Evolutionary conservation across 2,329 filamentous ascomycete species (phyloP), one percentile per base, ranked within the genome.

Genomic region (Lachnum nothofagi): DNA sequence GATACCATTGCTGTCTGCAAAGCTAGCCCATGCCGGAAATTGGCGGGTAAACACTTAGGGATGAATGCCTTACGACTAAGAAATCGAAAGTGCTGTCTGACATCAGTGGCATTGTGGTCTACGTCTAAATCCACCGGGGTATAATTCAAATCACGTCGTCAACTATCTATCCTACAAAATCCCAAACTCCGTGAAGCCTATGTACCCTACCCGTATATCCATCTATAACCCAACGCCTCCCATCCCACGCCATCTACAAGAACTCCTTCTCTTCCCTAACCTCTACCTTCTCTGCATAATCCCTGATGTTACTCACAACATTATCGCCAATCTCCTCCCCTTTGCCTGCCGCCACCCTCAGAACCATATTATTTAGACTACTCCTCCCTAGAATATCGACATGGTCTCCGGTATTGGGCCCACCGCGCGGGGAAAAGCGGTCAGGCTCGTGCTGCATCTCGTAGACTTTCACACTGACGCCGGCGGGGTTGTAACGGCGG

Each of bases 401-500:
- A 64, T 98, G 93, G 64, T 98, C 93, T 12, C 90, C 91, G 53
- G 78, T 82, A 52, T 80, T 81, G 20, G 80, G 79, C 0, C 81
- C 82, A 16, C 82, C 82, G 46, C 93, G 75, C 0, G 93, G 89
- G 60, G 84, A 91, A 67, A 96, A 98, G 16, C 88, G 74, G 60
- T 96, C 91, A 1, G 93, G 93, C 63, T 97, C 91, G 64, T 98
- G 93, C 1, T 85, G 87, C 93, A 98, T 98, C 72, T 98, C 93
- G 53, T 86, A 90, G 0, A 91, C 87, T 34, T 83, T 94, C 54
- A 98, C 73, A 61, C 89, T 82, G 25, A 85, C 78, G 2, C 85
- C 83, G 0, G 89, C 86, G 0, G 93, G 93, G 62, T 98, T 98
- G 67, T 94, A 98, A 29, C 93, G 79, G 68, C 89, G 90, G 68